A percentile compares a stretch with the other conserved stretches of the same genome.
phyloP scores from a whole-genome alignment of 2,329 filamentous ascomycete species.

The Remersonia thermophila region DNA sequence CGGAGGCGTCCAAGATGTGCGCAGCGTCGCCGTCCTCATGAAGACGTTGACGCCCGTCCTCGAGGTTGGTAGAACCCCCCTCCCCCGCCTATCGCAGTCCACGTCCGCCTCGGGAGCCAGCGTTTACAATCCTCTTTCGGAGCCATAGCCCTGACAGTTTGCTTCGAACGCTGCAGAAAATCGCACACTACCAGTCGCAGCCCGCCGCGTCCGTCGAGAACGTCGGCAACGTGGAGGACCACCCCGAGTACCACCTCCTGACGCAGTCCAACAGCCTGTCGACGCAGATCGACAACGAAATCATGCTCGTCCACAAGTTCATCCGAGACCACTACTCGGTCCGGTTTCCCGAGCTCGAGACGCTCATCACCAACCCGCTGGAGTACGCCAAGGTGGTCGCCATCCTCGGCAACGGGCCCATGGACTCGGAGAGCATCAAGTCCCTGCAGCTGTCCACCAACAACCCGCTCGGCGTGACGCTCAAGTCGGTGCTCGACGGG shows the following conservation, averaged over 20 bases:
- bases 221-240: conserved; percentile 78
- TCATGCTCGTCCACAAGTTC: conserved; percentile 89
- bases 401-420: conserved; percentile 82
- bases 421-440: conserved; percentile 73
- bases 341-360: conserved; percentile 85
- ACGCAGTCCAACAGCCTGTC: conserved; percentile 83
- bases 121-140: conserved; percentile 51
- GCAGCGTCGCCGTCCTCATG: conserved; percentile 69
- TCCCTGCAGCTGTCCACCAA: conserved; percentile 61
- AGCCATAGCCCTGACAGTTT: conserved; percentile 57
- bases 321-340: conserved; percentile 92
- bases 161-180: conserved; percentile 54
- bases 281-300: conserved; percentile 85
- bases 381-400: conserved; percentile 93
- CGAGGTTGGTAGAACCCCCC: conserved; percentile 49
- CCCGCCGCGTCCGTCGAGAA: conserved; percentile 48
- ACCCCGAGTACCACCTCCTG: conserved; percentile 79
- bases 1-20: conserved; percentile 60
- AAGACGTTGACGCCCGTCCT: conserved; percentile 68
- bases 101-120: conserved; percentile 20
- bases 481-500: conserved; percentile 74
- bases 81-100: conserved; percentile 8
- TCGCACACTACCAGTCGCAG: conserved; percentile 60
- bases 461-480: conserved; percentile 62
- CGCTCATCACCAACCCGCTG: conserved; percentile 77